phyloP scores from a whole-genome alignment of 768 basidiomycete species.

The Mycena rosella region DNA sequence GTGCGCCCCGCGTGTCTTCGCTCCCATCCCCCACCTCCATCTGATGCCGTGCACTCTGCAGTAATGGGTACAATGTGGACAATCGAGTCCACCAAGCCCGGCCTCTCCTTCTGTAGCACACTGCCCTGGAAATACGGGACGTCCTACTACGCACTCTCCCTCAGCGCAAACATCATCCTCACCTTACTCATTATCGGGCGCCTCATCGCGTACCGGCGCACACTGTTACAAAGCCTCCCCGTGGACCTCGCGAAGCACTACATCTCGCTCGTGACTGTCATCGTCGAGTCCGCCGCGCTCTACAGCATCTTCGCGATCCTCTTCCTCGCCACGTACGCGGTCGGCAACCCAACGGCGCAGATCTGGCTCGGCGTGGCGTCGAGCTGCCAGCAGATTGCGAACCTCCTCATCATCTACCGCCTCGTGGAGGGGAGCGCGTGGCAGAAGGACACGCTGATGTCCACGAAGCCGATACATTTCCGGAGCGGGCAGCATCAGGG shows the following conservation, averaged over 20 bases:
- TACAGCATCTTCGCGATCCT: conserved; percentile 56
- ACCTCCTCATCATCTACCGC: conserved; percentile 57
- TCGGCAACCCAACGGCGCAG: conserved; percentile 55
- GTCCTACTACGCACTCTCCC: conserved; percentile 54
- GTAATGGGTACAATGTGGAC: conserved; percentile 59
- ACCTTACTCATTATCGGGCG: conserved; percentile 54
- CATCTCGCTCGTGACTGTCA: conserved; percentile 50
- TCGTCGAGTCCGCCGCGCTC: conserved; percentile 60
- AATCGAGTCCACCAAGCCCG: conserved; percentile 56
- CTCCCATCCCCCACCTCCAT: no score
- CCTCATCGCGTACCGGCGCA: conserved; percentile 49
- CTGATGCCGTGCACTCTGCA: no score
- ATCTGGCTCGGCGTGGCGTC: conserved; percentile 52
- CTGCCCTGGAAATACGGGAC: conserved; percentile 52
- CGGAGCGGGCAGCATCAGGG: no score
- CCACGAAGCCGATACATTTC: no score
- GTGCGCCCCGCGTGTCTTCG: no score
- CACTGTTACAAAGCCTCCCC: conserved; percentile 45
- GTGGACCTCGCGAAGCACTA: conserved; percentile 51
- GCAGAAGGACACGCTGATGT: conserved; percentile 45
- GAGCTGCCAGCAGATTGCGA: conserved; percentile 50
- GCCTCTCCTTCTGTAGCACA: conserved; percentile 53
- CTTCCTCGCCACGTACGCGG: conserved; percentile 56
- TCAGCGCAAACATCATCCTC: conserved; percentile 56
- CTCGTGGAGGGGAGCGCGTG: conserved; percentile 57